These are phyloP conservation scores for Harringtonia lauricola DNA, from an alignment of 2,329 filamentous ascomycete species.

Conservation along the genomic window DNA sequence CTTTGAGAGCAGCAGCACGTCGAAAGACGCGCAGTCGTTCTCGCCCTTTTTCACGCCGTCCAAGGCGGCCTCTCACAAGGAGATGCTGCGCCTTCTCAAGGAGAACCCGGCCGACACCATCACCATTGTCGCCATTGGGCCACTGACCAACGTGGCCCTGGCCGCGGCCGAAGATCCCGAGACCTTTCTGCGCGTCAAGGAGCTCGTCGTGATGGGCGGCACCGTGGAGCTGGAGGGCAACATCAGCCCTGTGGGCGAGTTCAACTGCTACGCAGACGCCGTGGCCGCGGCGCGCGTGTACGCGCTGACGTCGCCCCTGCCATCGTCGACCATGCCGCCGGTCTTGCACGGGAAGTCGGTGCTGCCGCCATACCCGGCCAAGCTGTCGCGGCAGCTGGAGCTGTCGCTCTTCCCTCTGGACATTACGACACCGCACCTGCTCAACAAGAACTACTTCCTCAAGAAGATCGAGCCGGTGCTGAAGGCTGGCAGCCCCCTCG, in stretches of 20 bases:
- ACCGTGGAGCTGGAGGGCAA: slow-evolving; percentile 73
- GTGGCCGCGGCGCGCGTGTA: slow-evolving; percentile 67
- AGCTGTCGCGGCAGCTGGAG: slow-evolving; percentile 51
- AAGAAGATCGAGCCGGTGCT: slow-evolving; percentile 42
- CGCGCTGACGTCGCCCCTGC: slow-evolving; percentile 63
- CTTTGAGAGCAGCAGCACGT: slow-evolving; percentile 38
- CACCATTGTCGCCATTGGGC: slow-evolving; percentile 82
- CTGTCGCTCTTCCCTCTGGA: slow-evolving; percentile 67
- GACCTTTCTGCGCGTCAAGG: slow-evolving; percentile 78
- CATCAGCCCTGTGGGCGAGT: slow-evolving; percentile 76
- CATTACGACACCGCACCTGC: slow-evolving; percentile 60
- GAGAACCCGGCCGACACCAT: slow-evolving; percentile 77
- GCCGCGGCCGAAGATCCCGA: slow-evolving; percentile 83
- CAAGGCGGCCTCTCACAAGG: slow-evolving; percentile 60
- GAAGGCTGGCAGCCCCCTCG: slow-evolving; percentile 57
- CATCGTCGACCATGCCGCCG: slow-evolving; percentile 70
- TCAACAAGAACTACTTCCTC: slow-evolving; percentile 50
- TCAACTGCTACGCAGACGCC: slow-evolving; percentile 88
- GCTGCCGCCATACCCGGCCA: slow-evolving; percentile 51
- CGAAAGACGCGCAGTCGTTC: slow-evolving; percentile 29
- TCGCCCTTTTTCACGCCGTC: slow-evolving; percentile 65
- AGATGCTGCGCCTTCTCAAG: slow-evolving; percentile 77
- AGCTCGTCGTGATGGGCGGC: slow-evolving; percentile 93
- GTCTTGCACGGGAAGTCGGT: slow-evolving; percentile 37
- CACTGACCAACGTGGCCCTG: slow-evolving; percentile 84